Evolutionary conservation across 768 basidiomycete genomes (phyloP).

Genomic region (Lentinula sp.): DNA sequence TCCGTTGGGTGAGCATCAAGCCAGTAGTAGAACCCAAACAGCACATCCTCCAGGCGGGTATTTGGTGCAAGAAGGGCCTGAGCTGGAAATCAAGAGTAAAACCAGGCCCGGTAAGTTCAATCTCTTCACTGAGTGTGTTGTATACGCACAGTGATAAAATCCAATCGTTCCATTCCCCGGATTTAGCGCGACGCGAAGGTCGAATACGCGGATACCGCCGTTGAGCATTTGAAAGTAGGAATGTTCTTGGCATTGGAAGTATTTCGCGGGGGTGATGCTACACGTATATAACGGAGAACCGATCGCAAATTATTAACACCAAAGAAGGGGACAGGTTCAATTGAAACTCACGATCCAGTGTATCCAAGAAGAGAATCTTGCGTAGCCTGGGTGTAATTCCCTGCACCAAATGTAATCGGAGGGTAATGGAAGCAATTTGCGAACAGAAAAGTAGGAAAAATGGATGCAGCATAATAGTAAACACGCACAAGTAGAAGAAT

Average conservation of each 20-base stretch:
- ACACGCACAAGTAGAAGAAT: constrained; percentile 17
- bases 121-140: background rate
- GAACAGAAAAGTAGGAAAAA: background rate
- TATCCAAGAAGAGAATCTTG: constrained; percentile 16
- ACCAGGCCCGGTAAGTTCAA: no score
- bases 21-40: constrained; percentile 47
- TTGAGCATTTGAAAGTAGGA: constrained; percentile 41
- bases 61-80: constrained; percentile 36
- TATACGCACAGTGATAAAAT: constrained; percentile 36
- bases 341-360: constrained; percentile 13
- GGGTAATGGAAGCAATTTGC: background rate
- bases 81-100: constrained; percentile 15
- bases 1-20: constrained; percentile 46
- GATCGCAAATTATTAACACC: background rate
- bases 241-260: constrained; percentile 38
- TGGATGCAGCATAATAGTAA: background rate
- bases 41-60: constrained; percentile 42
- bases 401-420: background rate
- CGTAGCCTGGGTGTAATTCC: constrained; percentile 18
- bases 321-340: background rate
- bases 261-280: constrained; percentile 24
- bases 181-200: constrained; percentile 42
- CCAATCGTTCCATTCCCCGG: constrained; percentile 46
- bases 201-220: constrained; percentile 45
- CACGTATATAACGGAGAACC: constrained; percentile 5